Percentiles rank a stretch among this genome's conserved stretches.
Conservation (phyloP, 192 early-diverging fungal species). For the Chytriomyces confervae region DNA sequence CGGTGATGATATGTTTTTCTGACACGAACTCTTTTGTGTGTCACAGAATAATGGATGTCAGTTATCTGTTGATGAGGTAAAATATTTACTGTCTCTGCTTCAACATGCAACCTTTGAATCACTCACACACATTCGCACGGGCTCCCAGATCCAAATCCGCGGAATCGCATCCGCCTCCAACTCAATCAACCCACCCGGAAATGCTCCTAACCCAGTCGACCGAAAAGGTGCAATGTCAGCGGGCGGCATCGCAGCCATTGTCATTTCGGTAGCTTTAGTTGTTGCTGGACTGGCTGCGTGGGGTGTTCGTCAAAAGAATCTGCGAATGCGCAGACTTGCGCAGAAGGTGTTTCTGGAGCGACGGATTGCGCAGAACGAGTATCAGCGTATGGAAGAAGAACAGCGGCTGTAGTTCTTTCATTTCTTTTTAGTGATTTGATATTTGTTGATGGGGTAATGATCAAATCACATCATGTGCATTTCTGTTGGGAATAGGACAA, state of each 20-base stretch:
- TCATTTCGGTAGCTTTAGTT: background rate
- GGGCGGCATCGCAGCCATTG: constrained; percentile 9
- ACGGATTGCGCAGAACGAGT: background rate
- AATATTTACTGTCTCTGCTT: background rate
- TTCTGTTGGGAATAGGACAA: background rate
- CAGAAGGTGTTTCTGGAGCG: background rate
- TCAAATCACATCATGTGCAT: background rate
- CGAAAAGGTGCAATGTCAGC: background rate
- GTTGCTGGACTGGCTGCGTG: background rate
- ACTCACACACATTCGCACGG: background rate
- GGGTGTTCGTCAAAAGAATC: constrained; percentile 2
- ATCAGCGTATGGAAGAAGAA: background rate
- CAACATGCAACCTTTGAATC: background rate
- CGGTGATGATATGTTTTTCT: too few relatives aligned
- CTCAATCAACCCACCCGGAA: too few relatives aligned
- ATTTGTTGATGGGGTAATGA: background rate
- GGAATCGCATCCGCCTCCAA: background rate
- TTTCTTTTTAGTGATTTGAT: background rate
- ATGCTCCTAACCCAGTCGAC: too few relatives aligned
- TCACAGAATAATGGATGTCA: constrained; percentile 4
- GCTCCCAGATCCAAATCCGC: background rate
- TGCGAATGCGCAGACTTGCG: background rate
- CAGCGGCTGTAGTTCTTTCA: background rate
- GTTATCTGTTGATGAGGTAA: constrained; percentile 12
- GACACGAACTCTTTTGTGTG: too few relatives aligned